Base-by-base conservation (phyloP, 306 rosid species). In the Lathyrus tuberosus region DNA sequence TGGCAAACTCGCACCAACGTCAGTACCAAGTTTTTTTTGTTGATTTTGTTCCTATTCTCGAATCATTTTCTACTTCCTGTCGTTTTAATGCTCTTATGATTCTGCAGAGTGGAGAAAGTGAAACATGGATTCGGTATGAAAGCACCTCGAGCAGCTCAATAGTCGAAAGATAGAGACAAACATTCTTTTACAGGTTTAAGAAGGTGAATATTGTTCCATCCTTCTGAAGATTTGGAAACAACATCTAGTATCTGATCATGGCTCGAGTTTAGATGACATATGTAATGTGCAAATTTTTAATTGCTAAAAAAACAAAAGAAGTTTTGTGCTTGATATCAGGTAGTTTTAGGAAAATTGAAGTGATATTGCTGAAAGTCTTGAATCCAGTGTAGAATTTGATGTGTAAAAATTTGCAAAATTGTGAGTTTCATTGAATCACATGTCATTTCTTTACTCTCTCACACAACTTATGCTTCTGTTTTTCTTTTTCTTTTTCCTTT, bases 1-100 rank as follows among this genome's bases (percentile, higher is more conserved):
- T 4, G 99, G 99, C 52, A 91, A 88, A 83, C 96, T 95, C 12
- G 99, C 99, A 18, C 99, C 99, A 5, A 95, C 99, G 99, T 95
- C 83, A 89, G 96, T 48, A 35, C 65, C 22, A 13, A 15, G 40
- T 63, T 59, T 66, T 20, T 57, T 66, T 20, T 57, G 38, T 62
- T 24, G 42, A 24, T 37, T 58, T 12, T 38, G 13, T 51, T 65
- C 31, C 73, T 46, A 54, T 33, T 67, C 26, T 66, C 11, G 8
- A 44, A 16, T 62, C 61, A 38, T 16, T 35, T 8, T 65, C n/a
- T 22, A 6, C 56, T 15, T 16, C 14, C 10, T 31, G 42, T 56
- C 31, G 46, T 70, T 69, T 57, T 59, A 49, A 18, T 3, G 56
- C 22, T 24, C 62, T 47, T 30, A 4, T 68, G 24, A 47, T 68